Percentiles rank a stretch among this genome's conserved stretches.
Evolutionary conservation across 306 rosid species (phyloP).

Genomic region (Oxytropis ochrocephala): DNA sequence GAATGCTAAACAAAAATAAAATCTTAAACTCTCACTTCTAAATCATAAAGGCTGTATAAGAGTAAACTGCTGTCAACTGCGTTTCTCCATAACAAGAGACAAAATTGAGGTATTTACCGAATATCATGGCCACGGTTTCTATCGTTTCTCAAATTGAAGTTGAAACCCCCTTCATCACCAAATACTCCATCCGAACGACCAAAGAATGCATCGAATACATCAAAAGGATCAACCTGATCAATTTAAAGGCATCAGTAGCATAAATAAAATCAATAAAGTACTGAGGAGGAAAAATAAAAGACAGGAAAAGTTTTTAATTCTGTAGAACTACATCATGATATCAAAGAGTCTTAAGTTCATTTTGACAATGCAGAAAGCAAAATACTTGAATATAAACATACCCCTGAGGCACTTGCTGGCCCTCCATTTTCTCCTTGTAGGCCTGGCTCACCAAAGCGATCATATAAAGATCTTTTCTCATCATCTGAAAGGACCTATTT

Average conservation of each 20-base stretch:
- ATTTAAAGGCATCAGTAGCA: slow-evolving; percentile 21
- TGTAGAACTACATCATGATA: neutral
- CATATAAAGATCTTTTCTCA: slow-evolving; percentile 89
- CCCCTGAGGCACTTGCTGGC: slow-evolving; percentile 56
- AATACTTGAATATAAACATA: slow-evolving; percentile 33
- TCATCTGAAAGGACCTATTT: slow-evolving; percentile 96
- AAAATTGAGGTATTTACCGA: slow-evolving; percentile 38
- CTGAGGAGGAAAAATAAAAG: neutral
- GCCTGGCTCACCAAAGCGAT: slow-evolving; percentile 90
- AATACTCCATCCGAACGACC: slow-evolving; percentile 64
- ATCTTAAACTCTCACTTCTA: neutral
- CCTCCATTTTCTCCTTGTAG: slow-evolving; percentile 67
- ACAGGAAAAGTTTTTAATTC: neutral
- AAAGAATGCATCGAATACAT: slow-evolving; percentile 64
- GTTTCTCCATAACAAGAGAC: neutral
- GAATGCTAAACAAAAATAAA: neutral
- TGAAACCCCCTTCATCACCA: slow-evolving; percentile 66
- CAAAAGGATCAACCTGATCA: slow-evolving; percentile 76
- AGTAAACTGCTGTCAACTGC: neutral
- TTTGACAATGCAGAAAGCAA: neutral
- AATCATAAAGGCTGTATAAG: neutral
- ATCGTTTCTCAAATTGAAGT: slow-evolving; percentile 50
- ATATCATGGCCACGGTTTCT: slow-evolving; percentile 54
- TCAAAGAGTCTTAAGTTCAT: slow-evolving; percentile 18
- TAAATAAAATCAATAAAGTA: slow-evolving; percentile 4